Base-by-base conservation (phyloP, 2,329 filamentous ascomycete genomes). In the Leptographium procerum region DNA sequence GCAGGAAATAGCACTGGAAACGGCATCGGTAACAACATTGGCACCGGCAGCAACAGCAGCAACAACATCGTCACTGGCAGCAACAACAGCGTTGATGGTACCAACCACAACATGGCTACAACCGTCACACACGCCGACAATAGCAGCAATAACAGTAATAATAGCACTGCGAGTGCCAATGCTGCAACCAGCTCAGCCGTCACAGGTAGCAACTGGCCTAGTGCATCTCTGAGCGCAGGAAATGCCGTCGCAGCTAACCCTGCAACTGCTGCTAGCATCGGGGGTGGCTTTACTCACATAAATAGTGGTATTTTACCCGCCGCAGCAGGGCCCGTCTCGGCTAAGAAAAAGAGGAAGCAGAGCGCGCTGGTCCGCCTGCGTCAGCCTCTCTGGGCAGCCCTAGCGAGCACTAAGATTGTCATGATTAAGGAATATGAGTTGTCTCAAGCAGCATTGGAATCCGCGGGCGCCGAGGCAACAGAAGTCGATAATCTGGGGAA, bases 381-480 rank as follows among this genome's bases (percentile, higher is more conserved):
- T 68, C 91, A 96, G 73, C 91, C 91, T 54, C 82, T 96, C 64
- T 96, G 91, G 91, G 90, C 91, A 63, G 91, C 91, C 53, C 82
- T 96, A 65, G 91, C 91, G 56, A 96, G 90, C 74, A 96, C 91
- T 68, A 96, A 96, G 78, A 91, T 96, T 69, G 92, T 94, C 66
- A 90, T 96, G 73, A 86, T 95, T 68, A 94, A 95, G 75, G 91
- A 91, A 72, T 89, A 89, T 66, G 87, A 91, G 73, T 82, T 95
- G 69, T 92, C 88, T 64, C 85, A 88, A 69, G 84, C 86, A 59
- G 81, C 86, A 61, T 82, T 83, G 58, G 88, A 91, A 72, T 86
- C 85, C 55, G 83, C 82, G 34, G 86, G 86, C 66, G 85, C 87
- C 64, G 86, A 88, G 68, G 84, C 85, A 65, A 89, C 85, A 67